Base-by-base conservation (phyloP, 179 eudicot genomes). In the Heliamphora pulchella region DNA sequence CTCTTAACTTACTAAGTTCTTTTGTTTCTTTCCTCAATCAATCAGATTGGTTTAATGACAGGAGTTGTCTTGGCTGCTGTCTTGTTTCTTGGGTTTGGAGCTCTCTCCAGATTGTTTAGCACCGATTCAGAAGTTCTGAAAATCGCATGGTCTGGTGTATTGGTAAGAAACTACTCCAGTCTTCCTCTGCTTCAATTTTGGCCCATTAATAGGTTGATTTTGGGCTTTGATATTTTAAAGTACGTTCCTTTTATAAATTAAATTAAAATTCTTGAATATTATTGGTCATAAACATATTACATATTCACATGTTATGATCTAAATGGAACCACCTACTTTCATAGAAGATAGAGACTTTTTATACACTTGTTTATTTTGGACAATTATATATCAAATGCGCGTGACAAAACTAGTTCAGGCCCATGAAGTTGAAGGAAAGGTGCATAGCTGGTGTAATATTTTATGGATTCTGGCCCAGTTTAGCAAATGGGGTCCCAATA, bases 111-210 rank as follows among this genome's bases (percentile, higher is more conserved):
- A 82, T 84, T 91, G 80, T 91, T 94, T 79, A 88, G 87, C 82
- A 84, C 82, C n/a, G 97, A 94, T 80, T 79, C 89, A 53, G 91
- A 89, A 83, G 97, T 93, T 80, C 78, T 87, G 75, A 80, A 84
- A 84, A 86, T 91, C 75, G 91, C 94, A 77, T 76, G 83, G 85
- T 90, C 98, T 75, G 98, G 98, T 68, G 84, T 87, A 82, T 85
- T 87, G 97, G 98, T 94, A 81, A 85, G 96, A 74, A 83, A 48
- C 74, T 75, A 7, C 14, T 66, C 2, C 0, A 0, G 58, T 8
- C 53, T 51, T 48, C n/a, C 59, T 18, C 20, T 39, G 46, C n/a
- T n/a, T n/a, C n/a, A n/a, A n/a, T n/a, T n/a, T n/a, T n/a, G n/a
- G n/a, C n/a, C n/a, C n/a, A n/a, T n/a, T n/a, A n/a, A n/a, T n/a